A percentile compares a stretch with the other conserved stretches of the same genome.
Conservation (phyloP, 495 filamentous ascomycete species). For the Xanthoparmelia taractica region DNA sequence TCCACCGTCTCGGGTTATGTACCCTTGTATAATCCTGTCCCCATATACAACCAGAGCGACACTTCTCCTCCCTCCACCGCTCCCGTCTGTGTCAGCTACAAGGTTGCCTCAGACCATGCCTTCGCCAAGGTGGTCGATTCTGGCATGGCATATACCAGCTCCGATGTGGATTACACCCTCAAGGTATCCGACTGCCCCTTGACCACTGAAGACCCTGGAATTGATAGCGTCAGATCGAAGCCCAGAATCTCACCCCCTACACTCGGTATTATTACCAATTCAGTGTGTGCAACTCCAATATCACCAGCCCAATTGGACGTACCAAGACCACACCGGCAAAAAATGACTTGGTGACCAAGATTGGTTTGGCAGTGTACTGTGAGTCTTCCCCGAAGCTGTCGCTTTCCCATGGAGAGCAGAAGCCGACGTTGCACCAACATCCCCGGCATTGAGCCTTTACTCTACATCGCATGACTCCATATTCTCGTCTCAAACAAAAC, state of each 20-base stretch:
- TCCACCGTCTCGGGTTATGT: constrained; percentile 50
- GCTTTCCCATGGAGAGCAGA: not conserved
- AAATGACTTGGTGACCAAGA: constrained; percentile 29
- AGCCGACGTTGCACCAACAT: not conserved
- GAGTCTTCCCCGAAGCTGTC: not conserved
- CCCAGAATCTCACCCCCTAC: constrained; percentile 47
- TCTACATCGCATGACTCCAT: not conserved
- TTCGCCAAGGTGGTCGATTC: constrained; percentile 36
- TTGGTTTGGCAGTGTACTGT: constrained; percentile 48
- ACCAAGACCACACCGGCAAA: constrained; percentile 47
- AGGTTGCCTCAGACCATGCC: constrained; percentile 36
- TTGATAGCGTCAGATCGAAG: constrained; percentile 46
- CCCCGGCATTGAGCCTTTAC: not conserved
- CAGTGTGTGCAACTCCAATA: constrained; percentile 44
- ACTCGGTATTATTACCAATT: constrained; percentile 56
- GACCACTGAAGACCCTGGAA: not conserved
- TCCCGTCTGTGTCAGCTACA: constrained; percentile 54
- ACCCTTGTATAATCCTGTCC: constrained; percentile 42
- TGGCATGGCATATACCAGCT: constrained; percentile 54
- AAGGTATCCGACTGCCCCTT: constrained; percentile 38
- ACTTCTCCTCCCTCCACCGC: constrained; percentile 44
- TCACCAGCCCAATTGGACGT: constrained; percentile 42
- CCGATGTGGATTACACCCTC: constrained; percentile 63
- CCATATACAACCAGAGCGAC: constrained; percentile 41
- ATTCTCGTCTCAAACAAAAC: not conserved